Percentiles rank a stretch among this genome's conserved stretches.
Evolutionary conservation across 805 yeast species (phyloP).

Genomic region (Brettanomyces naardenensis): DNA sequence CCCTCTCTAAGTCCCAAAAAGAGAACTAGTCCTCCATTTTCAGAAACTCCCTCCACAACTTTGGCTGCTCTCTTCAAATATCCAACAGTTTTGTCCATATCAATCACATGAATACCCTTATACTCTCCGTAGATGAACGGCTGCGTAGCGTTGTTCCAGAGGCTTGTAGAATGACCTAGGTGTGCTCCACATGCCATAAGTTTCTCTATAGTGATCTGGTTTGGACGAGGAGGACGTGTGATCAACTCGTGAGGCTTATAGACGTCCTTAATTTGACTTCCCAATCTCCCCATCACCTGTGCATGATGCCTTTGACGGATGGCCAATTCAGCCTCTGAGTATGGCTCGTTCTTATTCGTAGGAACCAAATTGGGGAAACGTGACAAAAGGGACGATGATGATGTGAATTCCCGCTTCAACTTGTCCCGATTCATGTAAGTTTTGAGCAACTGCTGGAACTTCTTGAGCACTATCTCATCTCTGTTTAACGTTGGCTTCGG

Average conservation of each 20-base stretch:
- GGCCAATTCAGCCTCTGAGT: conserved; percentile 69
- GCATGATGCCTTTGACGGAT: conserved; percentile 65
- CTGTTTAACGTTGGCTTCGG: conserved; percentile 24
- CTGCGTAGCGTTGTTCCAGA: conserved; percentile 76
- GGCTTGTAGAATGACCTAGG: conserved; percentile 79
- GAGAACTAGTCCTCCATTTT: conserved; percentile 72
- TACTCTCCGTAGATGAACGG: conserved; percentile 84
- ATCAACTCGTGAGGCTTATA: conserved; percentile 66
- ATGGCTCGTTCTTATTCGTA: conserved; percentile 55
- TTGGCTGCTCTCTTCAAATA: conserved; percentile 75
- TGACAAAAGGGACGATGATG: conserved; percentile 20
- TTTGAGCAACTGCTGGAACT: conserved; percentile 20
- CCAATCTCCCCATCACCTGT: conserved; percentile 45
- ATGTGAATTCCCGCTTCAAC: conserved; percentile 13
- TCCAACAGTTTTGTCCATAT: conserved; percentile 73
- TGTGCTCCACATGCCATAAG: conserved; percentile 91
- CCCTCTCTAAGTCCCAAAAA: conserved; percentile 81
- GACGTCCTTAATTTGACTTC: conserved; percentile 55
- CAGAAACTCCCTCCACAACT: conserved; percentile 76
- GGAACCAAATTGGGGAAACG: conserved; percentile 58
- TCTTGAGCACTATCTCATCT: conserved; percentile 20
- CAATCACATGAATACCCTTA: conserved; percentile 86
- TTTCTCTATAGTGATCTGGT: conserved; percentile 57
- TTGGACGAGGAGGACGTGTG: conserved; percentile 45
- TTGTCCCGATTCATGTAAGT: conserved; percentile 19